phyloP scores from a whole-genome alignment of 108 stramenopile genomes.

The Nannochloropsis salina region DNA sequence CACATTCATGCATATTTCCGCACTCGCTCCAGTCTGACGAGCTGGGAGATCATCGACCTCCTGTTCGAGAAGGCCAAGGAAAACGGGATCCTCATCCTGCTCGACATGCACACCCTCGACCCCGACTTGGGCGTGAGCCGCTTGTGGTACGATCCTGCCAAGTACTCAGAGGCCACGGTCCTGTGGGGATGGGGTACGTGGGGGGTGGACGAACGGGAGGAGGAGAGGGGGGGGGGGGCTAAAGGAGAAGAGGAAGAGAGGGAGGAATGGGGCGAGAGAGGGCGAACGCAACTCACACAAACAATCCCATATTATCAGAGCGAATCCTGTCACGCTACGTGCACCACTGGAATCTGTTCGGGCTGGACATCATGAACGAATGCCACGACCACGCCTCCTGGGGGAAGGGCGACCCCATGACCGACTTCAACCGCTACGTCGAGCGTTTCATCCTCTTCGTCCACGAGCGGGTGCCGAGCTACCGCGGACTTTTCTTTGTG shows the following conservation, averaged over 20 bases:
- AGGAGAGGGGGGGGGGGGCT: too few species aligned
- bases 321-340: background rate
- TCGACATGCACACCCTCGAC: constrained; percentile 12
- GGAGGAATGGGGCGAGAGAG: background rate
- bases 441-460: background rate
- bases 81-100: background rate
- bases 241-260: background rate
- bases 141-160: background rate
- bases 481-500: background rate
- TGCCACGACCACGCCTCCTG: constrained; percentile 1
- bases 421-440: constrained; percentile 8
- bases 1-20: too few species aligned
- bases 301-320: background rate
- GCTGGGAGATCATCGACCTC: constrained; percentile 9
- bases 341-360: background rate
- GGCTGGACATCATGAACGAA: constrained; percentile 15
- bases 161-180: background rate
- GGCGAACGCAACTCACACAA: background rate
- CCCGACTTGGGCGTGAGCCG: background rate
- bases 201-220: too few species aligned
- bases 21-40: background rate
- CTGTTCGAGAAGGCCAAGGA: background rate
- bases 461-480: background rate
- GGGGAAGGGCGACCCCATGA: background rate
- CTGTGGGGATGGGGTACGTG: background rate